A percentile compares a stretch with the other conserved stretches of the same genome.
These are phyloP conservation scores for Ramularia collo-cygni DNA, from an alignment of 2,329 filamentous ascomycete species.

Conservation along the genomic window DNA sequence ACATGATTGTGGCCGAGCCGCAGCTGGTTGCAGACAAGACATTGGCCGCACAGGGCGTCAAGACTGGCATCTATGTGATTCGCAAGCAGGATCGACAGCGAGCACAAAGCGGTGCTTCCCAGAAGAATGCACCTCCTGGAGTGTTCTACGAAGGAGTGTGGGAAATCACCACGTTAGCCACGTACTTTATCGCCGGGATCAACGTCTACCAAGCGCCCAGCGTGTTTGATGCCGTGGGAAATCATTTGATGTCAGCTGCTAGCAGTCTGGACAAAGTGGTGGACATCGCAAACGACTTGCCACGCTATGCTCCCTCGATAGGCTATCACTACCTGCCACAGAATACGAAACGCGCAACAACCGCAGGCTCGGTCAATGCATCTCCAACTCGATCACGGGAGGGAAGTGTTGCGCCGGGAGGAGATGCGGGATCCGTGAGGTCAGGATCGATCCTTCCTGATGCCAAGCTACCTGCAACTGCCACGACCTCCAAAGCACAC, in stretches of 20 bases:
- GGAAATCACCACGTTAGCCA: slow-evolving; percentile 48
- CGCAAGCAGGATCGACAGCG: slow-evolving; percentile 50
- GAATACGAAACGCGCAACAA: slow-evolving; percentile 32
- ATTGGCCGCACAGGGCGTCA: slow-evolving; percentile 23
- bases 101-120: slow-evolving; percentile 33
- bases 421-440: slow-evolving; percentile 23
- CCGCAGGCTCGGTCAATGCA: slow-evolving; percentile 29
- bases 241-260: slow-evolving; percentile 47
- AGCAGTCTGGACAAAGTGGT: slow-evolving; percentile 51
- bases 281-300: slow-evolving; percentile 46
- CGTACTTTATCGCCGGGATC: slow-evolving; percentile 56
- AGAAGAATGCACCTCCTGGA: slow-evolving; percentile 28
- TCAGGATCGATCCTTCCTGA: slow-evolving; percentile 23
- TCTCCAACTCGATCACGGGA: slow-evolving; percentile 38
- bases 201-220: slow-evolving; percentile 57
- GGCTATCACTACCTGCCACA: slow-evolving; percentile 51
- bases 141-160: slow-evolving; percentile 38
- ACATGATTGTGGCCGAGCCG: slow-evolving; percentile 53
- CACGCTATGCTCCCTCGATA: slow-evolving; percentile 51
- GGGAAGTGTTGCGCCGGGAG: slow-evolving; percentile 33
- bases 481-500: slow-evolving; percentile 12
- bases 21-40: slow-evolving; percentile 40
- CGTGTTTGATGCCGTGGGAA: slow-evolving; percentile 50
- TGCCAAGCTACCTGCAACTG: slow-evolving; percentile 15
- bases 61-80: slow-evolving; percentile 52